A percentile compares a stretch with the other conserved stretches of the same genome.
Conservation (phyloP, 1,139 yeast species). For the Sugiyamaella paludigena region DNA sequence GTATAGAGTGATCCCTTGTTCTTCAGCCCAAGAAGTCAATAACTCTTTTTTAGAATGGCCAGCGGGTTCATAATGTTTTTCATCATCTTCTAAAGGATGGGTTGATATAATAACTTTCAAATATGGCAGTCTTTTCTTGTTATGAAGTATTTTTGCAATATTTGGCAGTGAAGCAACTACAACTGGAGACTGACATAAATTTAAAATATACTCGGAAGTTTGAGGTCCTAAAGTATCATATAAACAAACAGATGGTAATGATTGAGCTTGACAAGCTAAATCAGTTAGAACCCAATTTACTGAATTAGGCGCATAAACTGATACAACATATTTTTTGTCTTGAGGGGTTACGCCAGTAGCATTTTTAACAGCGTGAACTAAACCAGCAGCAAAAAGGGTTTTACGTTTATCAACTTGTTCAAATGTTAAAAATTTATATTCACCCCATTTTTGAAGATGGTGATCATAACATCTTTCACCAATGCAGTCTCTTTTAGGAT, state of each 20-base stretch:
- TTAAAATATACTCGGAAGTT: conserved; percentile 57
- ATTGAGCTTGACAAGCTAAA: conserved; percentile 53
- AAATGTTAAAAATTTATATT: conserved; percentile 52
- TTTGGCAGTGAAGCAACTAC: conserved; percentile 51
- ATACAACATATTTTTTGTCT: conserved; percentile 49
- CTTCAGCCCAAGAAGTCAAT: conserved; percentile 37
- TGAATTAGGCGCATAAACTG: conserved; percentile 55
- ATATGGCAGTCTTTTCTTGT: conserved; percentile 40
- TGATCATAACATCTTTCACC: conserved; percentile 50
- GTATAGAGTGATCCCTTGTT: conserved; percentile 41
- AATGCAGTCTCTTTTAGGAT: conserved; percentile 46
- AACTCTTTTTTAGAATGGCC: conserved; percentile 34
- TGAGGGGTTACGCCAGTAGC: conserved; percentile 19
- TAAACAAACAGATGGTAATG: conserved; percentile 56
- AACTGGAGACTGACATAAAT: conserved; percentile 55
- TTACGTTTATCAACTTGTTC: conserved; percentile 44
- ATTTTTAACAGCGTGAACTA: conserved; percentile 44
- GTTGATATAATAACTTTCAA: conserved; percentile 50
- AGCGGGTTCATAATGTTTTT: conserved; percentile 54
- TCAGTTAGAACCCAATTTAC: conserved; percentile 63
- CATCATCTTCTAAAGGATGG: conserved; percentile 19
- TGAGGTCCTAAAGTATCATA: conserved; percentile 65
- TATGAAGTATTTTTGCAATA: conserved; percentile 43
- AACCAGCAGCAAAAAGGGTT: conserved; percentile 60
- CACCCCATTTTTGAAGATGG: conserved; percentile 45